Conservation (phyloP, 2,329 filamentous ascomycete genomes). For the Penicillium occitanis region DNA sequence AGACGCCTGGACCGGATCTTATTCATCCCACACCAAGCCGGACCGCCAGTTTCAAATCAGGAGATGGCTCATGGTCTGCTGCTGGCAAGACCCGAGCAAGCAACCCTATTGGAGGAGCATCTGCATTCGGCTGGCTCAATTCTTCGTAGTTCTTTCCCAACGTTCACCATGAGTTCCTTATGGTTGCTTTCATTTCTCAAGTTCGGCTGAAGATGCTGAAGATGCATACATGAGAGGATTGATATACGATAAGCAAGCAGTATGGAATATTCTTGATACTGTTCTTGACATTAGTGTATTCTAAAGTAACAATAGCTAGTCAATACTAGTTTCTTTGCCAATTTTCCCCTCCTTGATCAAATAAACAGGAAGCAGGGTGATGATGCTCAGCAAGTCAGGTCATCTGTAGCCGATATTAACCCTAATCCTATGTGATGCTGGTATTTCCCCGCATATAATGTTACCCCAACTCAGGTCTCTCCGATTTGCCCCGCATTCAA, state of each 20-base stretch:
- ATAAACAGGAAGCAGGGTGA: not conserved
- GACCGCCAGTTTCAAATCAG: conserved; percentile 24
- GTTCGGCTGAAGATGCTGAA: not conserved
- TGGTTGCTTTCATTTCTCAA: not conserved
- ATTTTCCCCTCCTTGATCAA: no score
- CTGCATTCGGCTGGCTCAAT: conserved; percentile 92
- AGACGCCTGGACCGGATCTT: conserved; percentile 17
- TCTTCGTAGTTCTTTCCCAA: conserved; percentile 23
- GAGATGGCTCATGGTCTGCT: conserved; percentile 32
- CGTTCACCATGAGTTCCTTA: not conserved
- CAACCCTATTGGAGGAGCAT: conserved; percentile 89
- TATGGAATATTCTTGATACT: not conserved
- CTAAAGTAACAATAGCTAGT: not conserved
- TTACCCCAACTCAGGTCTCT: conserved; percentile 9
- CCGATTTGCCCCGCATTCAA: conserved; percentile 13
- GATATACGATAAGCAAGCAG: not conserved
- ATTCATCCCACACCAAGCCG: conserved; percentile 24
- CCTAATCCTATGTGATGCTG: not conserved
- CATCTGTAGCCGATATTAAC: not conserved
- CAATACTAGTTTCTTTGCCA: not conserved
- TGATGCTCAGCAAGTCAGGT: not conserved
- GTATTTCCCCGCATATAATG: conserved; percentile 6
- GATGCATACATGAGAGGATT: not conserved
- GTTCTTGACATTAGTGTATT: not conserved
- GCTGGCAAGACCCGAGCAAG: conserved; percentile 55